Base-by-base conservation (phyloP, 768 basidiomycete genomes). In the Trametes punicea region DNA sequence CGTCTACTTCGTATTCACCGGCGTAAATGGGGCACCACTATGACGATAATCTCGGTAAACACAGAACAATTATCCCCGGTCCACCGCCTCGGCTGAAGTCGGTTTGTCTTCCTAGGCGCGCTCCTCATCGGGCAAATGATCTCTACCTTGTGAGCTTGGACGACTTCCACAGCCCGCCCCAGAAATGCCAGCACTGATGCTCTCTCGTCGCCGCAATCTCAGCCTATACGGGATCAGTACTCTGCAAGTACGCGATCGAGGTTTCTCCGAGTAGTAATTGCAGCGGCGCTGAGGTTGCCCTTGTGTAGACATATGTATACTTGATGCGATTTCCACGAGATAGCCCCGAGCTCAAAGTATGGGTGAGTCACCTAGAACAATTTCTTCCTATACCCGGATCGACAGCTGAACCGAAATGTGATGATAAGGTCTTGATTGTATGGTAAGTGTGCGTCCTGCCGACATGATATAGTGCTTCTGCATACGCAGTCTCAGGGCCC, bases 111-210 rank as follows among this genome's bases (percentile, higher is more conserved):
- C 25, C 16, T 48, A 60, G 58, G 58, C 26, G 58, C 58, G 7
- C 58, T 60, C 20, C 58, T 60, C 58, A 55, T 60, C 42, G 58
- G 58, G 25, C 58, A 60, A 44, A 60, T 60, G 54, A 55, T 60
- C n/a, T 60, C 58, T 15, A 60, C 58, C 38, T 60, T 60, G 58
- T 60, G n/a, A 46, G 57, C 51, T 20, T 16, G 30, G 20, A 23
- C 15, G 10, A 34, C 15, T 16, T 16, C 31, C n/a, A n/a, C n/a
- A n/a, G n/a, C n/a, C n/a, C n/a, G n/a, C n/a, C n/a, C n/a, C n/a
- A n/a, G n/a, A n/a, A n/a, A n/a, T n/a, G n/a, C n/a, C n/a, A n/a
- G n/a, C n/a, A 26, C 16, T 25, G 39, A 18, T 3, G n/a, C 31
- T 18, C 42, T 52, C 41, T 45, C 41, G 18, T 20, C 27, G 18